A percentile compares a stretch with the other conserved stretches of the same genome.
Evolutionary conservation across 805 yeast species (phyloP).

Genomic region (Teunomyces gatunensis): DNA sequence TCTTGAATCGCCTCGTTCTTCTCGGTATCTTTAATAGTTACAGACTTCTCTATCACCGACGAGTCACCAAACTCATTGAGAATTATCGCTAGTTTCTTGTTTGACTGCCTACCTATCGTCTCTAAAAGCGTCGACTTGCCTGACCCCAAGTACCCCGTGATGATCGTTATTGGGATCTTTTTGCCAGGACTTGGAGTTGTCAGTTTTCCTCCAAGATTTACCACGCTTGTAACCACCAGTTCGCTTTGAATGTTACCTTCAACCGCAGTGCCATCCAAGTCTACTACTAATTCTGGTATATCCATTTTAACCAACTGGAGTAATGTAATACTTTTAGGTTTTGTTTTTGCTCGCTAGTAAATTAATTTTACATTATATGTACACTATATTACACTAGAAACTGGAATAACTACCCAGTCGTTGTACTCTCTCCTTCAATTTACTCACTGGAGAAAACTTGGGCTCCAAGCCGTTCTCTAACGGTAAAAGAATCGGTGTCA

Average conservation of each 20-base stretch:
- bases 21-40: slow-evolving; percentile 61
- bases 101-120: slow-evolving; percentile 66
- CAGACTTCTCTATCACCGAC: slow-evolving; percentile 80
- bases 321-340: not conserved
- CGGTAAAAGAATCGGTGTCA: slow-evolving; percentile 38
- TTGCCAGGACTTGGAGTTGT: slow-evolving; percentile 7
- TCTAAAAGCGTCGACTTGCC: slow-evolving; percentile 89
- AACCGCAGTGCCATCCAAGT: slow-evolving; percentile 16
- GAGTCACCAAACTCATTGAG: slow-evolving; percentile 92
- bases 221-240: not conserved
- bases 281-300: slow-evolving; percentile 33
- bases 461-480: slow-evolving; percentile 26
- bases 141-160: slow-evolving; percentile 93
- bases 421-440: slow-evolving; percentile 23
- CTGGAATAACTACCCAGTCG: not conserved
- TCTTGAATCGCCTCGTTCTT: slow-evolving; percentile 63
- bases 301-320: slow-evolving; percentile 16
- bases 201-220: slow-evolving; percentile 1
- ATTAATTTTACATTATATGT: not conserved
- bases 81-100: slow-evolving; percentile 79
- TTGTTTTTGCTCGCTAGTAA: not conserved
- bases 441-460: slow-evolving; percentile 29
- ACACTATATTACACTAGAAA: slow-evolving; percentile 3
- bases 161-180: slow-evolving; percentile 85
- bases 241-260: slow-evolving; percentile 6